A percentile compares a stretch with the other conserved stretches of the same genome.
phyloP scores from a whole-genome alignment of 306 rosid species.

The Prunus fruticosa region DNA sequence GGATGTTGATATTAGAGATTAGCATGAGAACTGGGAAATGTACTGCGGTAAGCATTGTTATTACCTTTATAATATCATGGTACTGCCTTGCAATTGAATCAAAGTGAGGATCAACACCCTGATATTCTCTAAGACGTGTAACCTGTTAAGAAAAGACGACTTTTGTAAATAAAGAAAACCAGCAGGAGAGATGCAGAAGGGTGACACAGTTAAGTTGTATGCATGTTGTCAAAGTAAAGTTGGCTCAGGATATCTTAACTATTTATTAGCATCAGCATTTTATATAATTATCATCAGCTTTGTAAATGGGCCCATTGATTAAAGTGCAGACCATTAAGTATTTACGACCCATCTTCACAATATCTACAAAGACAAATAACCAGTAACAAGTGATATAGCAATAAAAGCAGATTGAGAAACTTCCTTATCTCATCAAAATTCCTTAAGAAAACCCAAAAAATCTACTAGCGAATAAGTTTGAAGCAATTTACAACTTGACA shows the following conservation, averaged over 20 bases:
- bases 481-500: neutral
- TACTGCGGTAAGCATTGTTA: neutral
- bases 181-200: neutral
- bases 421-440: neutral
- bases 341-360: neutral
- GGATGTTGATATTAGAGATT: conserved; percentile 8
- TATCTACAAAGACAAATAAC: neutral
- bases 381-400: neutral
- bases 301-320: neutral
- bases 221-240: neutral
- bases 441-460: neutral
- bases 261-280: neutral
- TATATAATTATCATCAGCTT: neutral
- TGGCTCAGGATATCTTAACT: neutral
- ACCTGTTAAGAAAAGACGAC: conserved; percentile 41
- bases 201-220: neutral
- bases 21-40: neutral
- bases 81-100: conserved; percentile 87
- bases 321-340: neutral
- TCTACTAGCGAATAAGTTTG: too few relatives aligned
- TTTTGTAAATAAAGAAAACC: neutral
- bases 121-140: conserved; percentile 82
- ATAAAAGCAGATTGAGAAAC: neutral
- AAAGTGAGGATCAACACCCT: conserved; percentile 89
- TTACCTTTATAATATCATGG: conserved; percentile 78